These are phyloP conservation scores for Aspergillus sp. DNA, from an alignment of 2,329 filamentous ascomycete species.

Conservation along the genomic window DNA sequence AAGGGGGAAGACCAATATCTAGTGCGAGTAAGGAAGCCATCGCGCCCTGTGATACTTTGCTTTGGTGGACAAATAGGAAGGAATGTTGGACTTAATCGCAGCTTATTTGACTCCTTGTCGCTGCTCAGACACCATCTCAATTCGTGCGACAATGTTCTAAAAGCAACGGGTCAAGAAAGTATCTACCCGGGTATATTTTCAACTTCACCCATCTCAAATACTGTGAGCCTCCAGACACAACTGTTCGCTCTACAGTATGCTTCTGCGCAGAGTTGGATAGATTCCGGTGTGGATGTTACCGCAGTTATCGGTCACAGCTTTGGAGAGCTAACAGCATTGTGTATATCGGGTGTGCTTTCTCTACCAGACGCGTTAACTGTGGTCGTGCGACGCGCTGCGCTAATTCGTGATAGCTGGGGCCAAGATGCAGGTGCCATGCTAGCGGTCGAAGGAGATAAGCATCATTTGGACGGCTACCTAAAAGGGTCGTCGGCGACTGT, in stretches of 20 bases:
- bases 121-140: constrained; percentile 34
- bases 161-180: constrained; percentile 22
- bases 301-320: constrained; percentile 41
- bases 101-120: constrained; percentile 25
- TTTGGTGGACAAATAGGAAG: constrained; percentile 41
- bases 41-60: constrained; percentile 30
- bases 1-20: constrained; percentile 1
- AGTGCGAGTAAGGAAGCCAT: neutral
- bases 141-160: constrained; percentile 30
- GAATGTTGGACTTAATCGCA: constrained; percentile 22
- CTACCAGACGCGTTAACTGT: constrained; percentile 30
- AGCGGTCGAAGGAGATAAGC: constrained; percentile 30
- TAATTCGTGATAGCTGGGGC: constrained; percentile 35
- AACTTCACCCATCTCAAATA: constrained; percentile 8
- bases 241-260: constrained; percentile 42
- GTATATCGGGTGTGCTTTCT: constrained; percentile 30
- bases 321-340: constrained; percentile 37
- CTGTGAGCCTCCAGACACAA: constrained; percentile 33
- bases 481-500: constrained; percentile 19
- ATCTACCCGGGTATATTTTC: constrained; percentile 31
- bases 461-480: neutral
- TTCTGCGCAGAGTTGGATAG: constrained; percentile 38
- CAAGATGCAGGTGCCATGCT: constrained; percentile 35
- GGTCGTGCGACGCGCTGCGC: constrained; percentile 29
- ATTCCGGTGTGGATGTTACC: constrained; percentile 33